Evolutionary conservation across 768 basidiomycete species (phyloP), one percentile per base, ranked within the genome.

Genomic region (Termitomyces sp.): DNA sequence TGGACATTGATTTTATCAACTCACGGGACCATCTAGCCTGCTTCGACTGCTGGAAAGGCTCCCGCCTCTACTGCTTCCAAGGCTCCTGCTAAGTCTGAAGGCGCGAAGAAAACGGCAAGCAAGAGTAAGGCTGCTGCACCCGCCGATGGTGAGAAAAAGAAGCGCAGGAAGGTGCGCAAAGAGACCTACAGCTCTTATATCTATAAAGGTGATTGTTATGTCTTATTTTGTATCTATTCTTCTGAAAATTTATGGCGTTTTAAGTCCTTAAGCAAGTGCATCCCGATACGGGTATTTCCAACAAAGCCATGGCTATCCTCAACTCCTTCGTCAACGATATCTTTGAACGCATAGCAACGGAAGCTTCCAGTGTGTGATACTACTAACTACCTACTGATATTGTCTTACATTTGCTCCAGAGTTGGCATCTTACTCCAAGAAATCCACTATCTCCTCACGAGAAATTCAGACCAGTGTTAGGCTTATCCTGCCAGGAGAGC

Each of bases 211-310:
- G 42, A 58, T 78, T 68, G 26, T 35, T n/a, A 14, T 0, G 23
- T 23, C 1, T 23, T 23, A 23, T 10, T 21, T 35, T 5, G 17
- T 30, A 28, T 17, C 17, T 28, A 11, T 14, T 21, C 17, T 15
- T 50, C 28, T 35, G 11, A 58, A 11, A 17, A 47, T 51, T 56
- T 44, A 50, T 37, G 53, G 23, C 28, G 54, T 50, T 21, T 28
- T 7, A 53, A 87, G 91, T 91, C 66, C 79, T 93, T 67, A 91
- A 90, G 78, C 91, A 93, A 75, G 91, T 93, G 57, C 91, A 93
- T 80, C 91, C 91, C 59, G 91, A 92, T 72, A 92, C 91, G 60
- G 91, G 91, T 84, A 91, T 93, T 76, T 91, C 89, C 55, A 91
- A 89, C 83, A 91, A 91, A 74, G 85, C 85, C 10, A 87, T 89